phyloP scores from a whole-genome alignment of 148 eudicot species.

The Suaeda aralocaspica region DNA sequence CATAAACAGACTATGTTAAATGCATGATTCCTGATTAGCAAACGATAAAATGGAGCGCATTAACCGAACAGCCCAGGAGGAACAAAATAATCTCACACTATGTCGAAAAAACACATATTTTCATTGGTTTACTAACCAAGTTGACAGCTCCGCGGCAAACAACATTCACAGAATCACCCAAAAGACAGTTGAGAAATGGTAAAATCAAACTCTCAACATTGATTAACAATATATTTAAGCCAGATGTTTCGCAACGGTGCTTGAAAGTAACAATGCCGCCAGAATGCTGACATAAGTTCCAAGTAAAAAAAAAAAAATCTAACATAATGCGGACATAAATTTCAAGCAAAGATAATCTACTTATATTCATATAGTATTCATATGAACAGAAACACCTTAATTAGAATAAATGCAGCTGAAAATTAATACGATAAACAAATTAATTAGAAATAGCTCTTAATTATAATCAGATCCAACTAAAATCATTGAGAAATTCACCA shows the following conservation, averaged over 20 bases:
- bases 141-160: neutral
- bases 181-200: no score
- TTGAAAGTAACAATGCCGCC: no score
- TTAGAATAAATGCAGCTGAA: constrained; percentile 6
- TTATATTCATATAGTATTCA: neutral
- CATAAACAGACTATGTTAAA: neutral
- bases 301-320: neutral
- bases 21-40: neutral
- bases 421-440: neutral
- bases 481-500: neutral
- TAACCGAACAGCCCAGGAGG: neutral
- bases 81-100: neutral
- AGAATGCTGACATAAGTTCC: no score
- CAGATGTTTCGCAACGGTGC: neutral
- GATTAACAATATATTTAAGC: neutral
- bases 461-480: constrained; percentile 1
- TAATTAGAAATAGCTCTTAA: neutral
- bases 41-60: neutral
- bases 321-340: neutral
- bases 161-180: neutral
- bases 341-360: neutral
- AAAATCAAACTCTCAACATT: no score
- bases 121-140: neutral
- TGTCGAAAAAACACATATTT: neutral
- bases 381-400: neutral